Evolutionary conservation across 2,329 filamentous ascomycete genomes (phyloP), one percentile per base, ranked within the genome.

Genomic region (Fusarium secorum): DNA sequence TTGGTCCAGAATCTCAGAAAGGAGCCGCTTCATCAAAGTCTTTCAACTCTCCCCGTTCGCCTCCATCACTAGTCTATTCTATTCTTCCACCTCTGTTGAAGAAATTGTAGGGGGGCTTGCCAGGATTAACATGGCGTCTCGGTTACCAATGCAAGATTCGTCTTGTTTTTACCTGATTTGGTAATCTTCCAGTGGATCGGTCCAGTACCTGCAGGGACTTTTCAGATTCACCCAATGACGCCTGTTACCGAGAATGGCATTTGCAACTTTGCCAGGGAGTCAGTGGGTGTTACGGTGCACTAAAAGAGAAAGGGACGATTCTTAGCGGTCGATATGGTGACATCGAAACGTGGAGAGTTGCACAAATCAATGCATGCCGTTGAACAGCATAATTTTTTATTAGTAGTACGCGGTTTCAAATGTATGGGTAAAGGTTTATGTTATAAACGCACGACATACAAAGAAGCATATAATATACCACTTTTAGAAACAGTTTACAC

Each of bases 151-250:
- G 69, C 69, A 72, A 33, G 69, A 66, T 54, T 48, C 59, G 69
- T 71, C 52, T 60, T 55, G 35, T 51, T 30, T 55, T 71, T 63
- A 39, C 69, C 65, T 33, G 22, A 59, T 71, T 14, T 8, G 51
- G 69, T 36, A 72, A 62, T 53, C 7, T 48, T 65, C 30, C 46
- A 70, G 69, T 66, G 49, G 53, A 71, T 60, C 59, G 33, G 36
- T 42, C n/a, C 24, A 26, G 68, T 68, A 54, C 68, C 68, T 71
- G 69, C 69, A 71, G 69, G 69, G 69, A 56, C 60, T 70, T 57
- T 53, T 49, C 38, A 53, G 46, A 49, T 72, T 42, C 53, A 13
- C 46, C 65, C 65, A 66, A 72, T 71, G 32, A 45, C 45, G 69
- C 48, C 42, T 66, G 69, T 51, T 70, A 59, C 69, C 65, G 57